These are phyloP conservation scores for Trichoderma semiorbis DNA, from an alignment of 2,329 filamentous ascomycete genomes.

Conservation along the genomic window DNA sequence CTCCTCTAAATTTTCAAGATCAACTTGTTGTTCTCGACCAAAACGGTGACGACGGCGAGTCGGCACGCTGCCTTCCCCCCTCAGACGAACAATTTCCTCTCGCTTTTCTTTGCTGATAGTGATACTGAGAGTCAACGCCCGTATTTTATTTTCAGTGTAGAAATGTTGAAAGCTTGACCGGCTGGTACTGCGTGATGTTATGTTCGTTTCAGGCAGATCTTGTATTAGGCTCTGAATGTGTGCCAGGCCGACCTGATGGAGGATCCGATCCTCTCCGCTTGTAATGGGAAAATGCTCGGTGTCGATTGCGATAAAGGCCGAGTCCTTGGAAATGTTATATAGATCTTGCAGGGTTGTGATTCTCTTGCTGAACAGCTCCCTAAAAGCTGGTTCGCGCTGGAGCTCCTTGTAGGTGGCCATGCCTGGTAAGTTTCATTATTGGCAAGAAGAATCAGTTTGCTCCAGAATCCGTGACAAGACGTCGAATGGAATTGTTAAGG, in stretches of 20 bases:
- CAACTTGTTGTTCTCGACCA: neutral
- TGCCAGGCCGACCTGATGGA: neutral
- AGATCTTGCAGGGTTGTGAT: neutral
- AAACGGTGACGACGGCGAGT: neutral
- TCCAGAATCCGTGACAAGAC: too few species aligned
- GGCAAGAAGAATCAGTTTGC: neutral
- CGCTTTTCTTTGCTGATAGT: neutral
- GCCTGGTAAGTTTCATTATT: neutral
- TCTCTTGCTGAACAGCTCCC: neutral
- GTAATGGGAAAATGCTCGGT: neutral
- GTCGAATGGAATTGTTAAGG: neutral
- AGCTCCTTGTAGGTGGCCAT: neutral
- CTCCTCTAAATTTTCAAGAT: neutral
- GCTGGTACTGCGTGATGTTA: neutral
- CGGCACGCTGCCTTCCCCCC: neutral
- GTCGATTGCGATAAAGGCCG: neutral
- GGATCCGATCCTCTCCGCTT: neutral
- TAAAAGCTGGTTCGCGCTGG: neutral
- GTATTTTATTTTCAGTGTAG: neutral
- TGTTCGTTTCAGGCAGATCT: neutral
- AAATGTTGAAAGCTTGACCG: neutral
- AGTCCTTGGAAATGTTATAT: neutral
- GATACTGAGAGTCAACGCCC: neutral
- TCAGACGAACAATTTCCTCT: neutral
- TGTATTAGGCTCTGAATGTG: neutral